Percentiles rank a stretch among this genome's conserved stretches.
phyloP scores from a whole-genome alignment of 2,329 filamentous ascomycete species.

The Emericellopsis cladophorae region DNA sequence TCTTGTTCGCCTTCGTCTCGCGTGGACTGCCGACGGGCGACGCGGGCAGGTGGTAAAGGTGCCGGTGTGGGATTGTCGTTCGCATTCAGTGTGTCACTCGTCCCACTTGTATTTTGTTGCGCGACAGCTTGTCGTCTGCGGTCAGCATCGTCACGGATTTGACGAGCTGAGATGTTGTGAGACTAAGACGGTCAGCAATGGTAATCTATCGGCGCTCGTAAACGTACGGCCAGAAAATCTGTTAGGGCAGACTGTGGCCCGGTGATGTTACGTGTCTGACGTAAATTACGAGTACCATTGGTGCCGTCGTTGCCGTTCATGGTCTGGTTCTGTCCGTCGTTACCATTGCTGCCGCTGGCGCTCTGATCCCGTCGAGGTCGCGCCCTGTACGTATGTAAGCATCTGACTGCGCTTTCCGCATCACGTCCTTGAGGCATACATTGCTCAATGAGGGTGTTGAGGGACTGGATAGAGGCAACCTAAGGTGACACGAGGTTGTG shows the following conservation, averaged over 20 bases:
- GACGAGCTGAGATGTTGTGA: constrained; percentile 56
- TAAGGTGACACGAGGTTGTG: too few relatives aligned
- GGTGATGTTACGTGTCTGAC: constrained; percentile 19
- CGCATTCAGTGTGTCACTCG: too few relatives aligned
- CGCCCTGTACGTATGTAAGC: background rate
- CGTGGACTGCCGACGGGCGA: background rate
- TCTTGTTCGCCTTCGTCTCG: constrained; percentile 10
- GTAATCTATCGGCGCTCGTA: background rate
- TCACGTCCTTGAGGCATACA: background rate
- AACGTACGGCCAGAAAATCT: constrained; percentile 35
- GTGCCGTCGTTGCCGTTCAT: constrained; percentile 3
- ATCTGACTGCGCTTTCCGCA: background rate
- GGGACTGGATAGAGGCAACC: too few relatives aligned
- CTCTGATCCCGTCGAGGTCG: constrained; percentile 1
- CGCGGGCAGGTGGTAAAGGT: background rate
- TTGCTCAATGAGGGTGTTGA: too few relatives aligned
- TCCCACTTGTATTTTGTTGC: constrained; percentile 2
- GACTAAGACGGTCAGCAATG: constrained; percentile 27
- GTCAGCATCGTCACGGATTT: constrained; percentile 38
- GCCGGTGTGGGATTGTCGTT: background rate
- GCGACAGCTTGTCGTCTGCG: constrained; percentile 24
- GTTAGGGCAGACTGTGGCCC: constrained; percentile 40
- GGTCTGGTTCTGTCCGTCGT: background rate
- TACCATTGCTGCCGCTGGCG: background rate
- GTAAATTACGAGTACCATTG: constrained; percentile 8